A percentile compares a stretch with the other conserved stretches of the same genome.
Conservation (phyloP, 768 basidiomycete genomes). For the Pleurotus salmoneostramineus region DNA sequence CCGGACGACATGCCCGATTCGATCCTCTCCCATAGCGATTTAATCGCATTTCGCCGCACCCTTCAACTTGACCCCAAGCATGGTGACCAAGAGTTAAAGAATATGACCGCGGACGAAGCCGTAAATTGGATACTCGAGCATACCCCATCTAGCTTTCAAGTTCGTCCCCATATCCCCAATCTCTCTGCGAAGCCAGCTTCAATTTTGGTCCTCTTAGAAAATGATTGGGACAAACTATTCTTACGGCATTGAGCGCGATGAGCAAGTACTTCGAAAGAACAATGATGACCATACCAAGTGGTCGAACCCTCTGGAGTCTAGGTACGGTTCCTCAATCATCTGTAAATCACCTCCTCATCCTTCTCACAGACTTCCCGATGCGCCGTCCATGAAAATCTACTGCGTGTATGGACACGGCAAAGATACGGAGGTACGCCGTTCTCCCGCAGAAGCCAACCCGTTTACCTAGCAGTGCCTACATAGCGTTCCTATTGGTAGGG, state of each 20-base stretch:
- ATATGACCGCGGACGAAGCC: slow-evolving; percentile 79
- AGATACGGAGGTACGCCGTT: slow-evolving; percentile 73
- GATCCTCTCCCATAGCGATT: slow-evolving; percentile 70
- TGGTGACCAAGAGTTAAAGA: slow-evolving; percentile 27
- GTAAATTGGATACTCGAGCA: slow-evolving; percentile 78
- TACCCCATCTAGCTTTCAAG: slow-evolving; percentile 81
- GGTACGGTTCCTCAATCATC: slow-evolving; percentile 31
- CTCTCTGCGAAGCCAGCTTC: not conserved
- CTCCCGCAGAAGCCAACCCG: not conserved
- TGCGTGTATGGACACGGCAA: slow-evolving; percentile 96
- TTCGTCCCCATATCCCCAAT: slow-evolving; percentile 19
- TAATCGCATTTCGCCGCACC: slow-evolving; percentile 70
- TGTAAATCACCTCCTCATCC: not conserved
- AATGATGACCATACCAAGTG: slow-evolving; percentile 78
- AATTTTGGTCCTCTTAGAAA: slow-evolving; percentile 40
- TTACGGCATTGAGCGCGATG: slow-evolving; percentile 81
- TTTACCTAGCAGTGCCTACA: slow-evolving; percentile 2
- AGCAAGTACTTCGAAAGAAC: slow-evolving; percentile 58
- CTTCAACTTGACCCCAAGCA: slow-evolving; percentile 16
- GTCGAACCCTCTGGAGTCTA: slow-evolving; percentile 86
- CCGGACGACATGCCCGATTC: slow-evolving; percentile 68
- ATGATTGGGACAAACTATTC: slow-evolving; percentile 88
- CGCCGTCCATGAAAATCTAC: slow-evolving; percentile 88
- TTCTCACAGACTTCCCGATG: slow-evolving; percentile 70
- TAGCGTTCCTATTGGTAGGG: slow-evolving; percentile 82